Evolutionary conservation across 257 asterid genomes (phyloP).

Genomic region (Plantago ovata): DNA sequence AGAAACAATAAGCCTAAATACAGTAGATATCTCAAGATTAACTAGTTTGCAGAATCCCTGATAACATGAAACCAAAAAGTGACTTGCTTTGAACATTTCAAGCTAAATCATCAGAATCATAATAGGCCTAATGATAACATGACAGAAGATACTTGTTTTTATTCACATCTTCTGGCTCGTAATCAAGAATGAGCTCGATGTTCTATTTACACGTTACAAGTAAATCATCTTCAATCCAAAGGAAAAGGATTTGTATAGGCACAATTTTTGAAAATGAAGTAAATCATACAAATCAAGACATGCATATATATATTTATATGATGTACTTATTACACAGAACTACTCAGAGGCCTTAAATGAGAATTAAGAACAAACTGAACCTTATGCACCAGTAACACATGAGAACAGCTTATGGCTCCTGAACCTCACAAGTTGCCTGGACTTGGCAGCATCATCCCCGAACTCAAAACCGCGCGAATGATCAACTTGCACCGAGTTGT

Average conservation of each 20-base stretch:
- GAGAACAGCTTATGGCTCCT: constrained; percentile 54
- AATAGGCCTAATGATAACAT: not conserved
- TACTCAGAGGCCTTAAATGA: not conserved
- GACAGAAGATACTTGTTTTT: constrained; percentile 8
- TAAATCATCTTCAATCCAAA: not conserved
- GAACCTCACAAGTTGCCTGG: constrained; percentile 47
- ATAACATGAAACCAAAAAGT: not conserved
- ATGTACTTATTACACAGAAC: not conserved
- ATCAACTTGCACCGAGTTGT: constrained; percentile 35
- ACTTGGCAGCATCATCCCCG: constrained; percentile 22
- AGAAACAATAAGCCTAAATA: no score
- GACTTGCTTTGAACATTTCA: not conserved
- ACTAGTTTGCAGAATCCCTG: no score
- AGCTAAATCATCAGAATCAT: not conserved
- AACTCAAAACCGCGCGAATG: constrained; percentile 15
- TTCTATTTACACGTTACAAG: constrained; percentile 23
- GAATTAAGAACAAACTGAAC: not conserved
- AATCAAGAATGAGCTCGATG: constrained; percentile 5
- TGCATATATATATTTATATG: no score
- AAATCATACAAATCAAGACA: not conserved
- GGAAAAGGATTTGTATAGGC: not conserved
- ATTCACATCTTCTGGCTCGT: constrained; percentile 6
- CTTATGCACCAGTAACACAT: constrained; percentile 48
- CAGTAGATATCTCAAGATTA: no score
- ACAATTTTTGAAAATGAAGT: not conserved